These are phyloP conservation scores for Calonectria fujianensis DNA, from an alignment of 2,329 filamentous ascomycete species.

Conservation along the genomic window DNA sequence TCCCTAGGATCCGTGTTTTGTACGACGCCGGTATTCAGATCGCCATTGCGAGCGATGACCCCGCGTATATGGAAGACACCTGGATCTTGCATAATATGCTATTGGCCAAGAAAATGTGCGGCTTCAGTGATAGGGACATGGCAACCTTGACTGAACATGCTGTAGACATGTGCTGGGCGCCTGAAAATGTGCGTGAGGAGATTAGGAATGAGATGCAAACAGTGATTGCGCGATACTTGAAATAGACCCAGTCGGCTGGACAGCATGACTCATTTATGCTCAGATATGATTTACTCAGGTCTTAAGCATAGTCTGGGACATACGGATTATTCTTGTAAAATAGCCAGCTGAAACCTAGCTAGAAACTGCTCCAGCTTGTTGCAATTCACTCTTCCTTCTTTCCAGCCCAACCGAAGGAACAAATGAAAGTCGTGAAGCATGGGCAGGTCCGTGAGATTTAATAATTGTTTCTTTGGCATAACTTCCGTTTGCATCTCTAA, in stretches of 20 bases:
- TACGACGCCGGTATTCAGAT: conserved; percentile 78
- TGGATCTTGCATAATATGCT: conserved; percentile 59
- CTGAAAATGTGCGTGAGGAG: not conserved
- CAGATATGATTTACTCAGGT: not conserved
- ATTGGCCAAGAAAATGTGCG: conserved; percentile 58
- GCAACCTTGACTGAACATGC: conserved; percentile 63
- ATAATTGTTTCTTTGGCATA: not conserved
- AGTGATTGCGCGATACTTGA: not conserved
- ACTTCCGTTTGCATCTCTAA: not conserved
- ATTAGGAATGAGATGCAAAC: conserved; percentile 7
- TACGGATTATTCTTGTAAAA: not conserved
- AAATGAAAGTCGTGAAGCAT: not conserved
- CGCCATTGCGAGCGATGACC: conserved; percentile 83
- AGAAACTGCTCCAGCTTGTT: not conserved
- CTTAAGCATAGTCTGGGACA: not conserved
- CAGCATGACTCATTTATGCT: not conserved
- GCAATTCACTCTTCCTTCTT: too few relatives aligned
- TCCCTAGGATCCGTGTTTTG: conserved; percentile 69
- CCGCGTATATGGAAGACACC: conserved; percentile 82
- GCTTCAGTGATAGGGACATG: conserved; percentile 59
- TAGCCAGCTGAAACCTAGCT: not conserved
- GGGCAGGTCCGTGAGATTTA: not conserved
- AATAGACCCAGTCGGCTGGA: not conserved
- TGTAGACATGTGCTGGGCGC: conserved; percentile 68
- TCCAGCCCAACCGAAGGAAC: not conserved